These are phyloP conservation scores for Periglandula ipomoeae DNA, from an alignment of 2,329 filamentous ascomycete genomes.

Conservation along the genomic window DNA sequence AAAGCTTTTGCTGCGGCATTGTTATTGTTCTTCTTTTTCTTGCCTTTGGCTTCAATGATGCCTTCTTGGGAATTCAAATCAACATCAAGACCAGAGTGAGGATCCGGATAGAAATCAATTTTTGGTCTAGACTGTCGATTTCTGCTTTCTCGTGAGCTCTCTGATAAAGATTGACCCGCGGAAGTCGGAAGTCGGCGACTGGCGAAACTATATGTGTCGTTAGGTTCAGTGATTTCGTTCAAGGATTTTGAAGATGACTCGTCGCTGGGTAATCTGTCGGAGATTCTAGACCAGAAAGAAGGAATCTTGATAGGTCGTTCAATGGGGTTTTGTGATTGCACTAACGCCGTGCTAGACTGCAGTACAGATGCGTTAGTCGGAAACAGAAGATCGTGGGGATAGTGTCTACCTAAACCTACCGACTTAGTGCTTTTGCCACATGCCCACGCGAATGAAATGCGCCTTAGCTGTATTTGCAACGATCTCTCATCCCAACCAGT, in stretches of 20 bases:
- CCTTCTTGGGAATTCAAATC: conserved; percentile 14
- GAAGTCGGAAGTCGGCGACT: conserved; percentile 6
- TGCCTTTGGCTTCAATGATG: conserved; percentile 10
- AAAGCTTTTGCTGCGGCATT: conserved; percentile 5
- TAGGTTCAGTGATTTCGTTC: not conserved
- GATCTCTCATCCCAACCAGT: conserved; percentile 17
- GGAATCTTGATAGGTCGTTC: conserved; percentile 1
- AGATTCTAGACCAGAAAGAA: conserved; percentile 2
- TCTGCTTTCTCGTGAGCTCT: not conserved
- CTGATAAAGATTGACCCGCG: not conserved
- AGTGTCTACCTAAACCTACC: not conserved
- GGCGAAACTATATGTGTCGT: conserved; percentile 6
- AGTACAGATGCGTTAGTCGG: not conserved
- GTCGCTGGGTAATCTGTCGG: not conserved
- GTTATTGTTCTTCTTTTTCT: conserved; percentile 13
- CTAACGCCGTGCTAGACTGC: not conserved
- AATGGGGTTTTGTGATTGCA: not conserved
- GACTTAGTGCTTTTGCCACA: not conserved
- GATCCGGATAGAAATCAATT: conserved; percentile 12
- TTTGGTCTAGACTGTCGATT: not conserved
- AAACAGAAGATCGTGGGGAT: not conserved
- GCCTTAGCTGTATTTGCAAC: conserved; percentile 24
- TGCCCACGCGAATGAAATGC: conserved; percentile 25
- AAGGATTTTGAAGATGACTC: not conserved
- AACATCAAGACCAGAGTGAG: conserved; percentile 13